Evolutionary conservation across 768 basidiomycete species (phyloP), one percentile per base, ranked within the genome.

Genomic region (Lactarius pseudohatsudake): DNA sequence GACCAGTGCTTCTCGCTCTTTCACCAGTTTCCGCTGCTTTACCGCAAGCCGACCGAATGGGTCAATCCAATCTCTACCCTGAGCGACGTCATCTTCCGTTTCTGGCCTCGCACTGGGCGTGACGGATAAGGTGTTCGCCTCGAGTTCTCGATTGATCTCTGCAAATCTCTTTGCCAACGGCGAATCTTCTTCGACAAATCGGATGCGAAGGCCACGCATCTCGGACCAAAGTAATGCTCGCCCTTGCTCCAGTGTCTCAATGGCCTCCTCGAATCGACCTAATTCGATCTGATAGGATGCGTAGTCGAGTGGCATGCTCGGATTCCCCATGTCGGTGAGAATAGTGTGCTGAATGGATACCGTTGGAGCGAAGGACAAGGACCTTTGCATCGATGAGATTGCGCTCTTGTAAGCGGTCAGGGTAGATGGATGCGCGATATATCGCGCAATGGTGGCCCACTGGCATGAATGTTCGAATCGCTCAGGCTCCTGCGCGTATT

Each of bases 1-100:
- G 22, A 66, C 18, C 22, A 66, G 40, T 4, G 20, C 15, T 6
- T 56, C 56, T n/a, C 50, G 64, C 43, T 66, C 59, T 50, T 41
- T 38, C 5, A 26, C 30, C 8, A 59, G 50, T 22, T 50, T 58
- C 26, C 34, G 36, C n/a, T 50, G 63, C 38, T 50, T 53, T 11
- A 34, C 47, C 63, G 53, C 45, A 9, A 64, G 45, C 26, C 57
- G 63, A 30, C 57, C 20, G 50, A 65, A 65, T 28, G 58, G 38
- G 15, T 60, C 59, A n/a, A 30, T 28, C 11, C 22, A 26, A 18
- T 64, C 64, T 26, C n/a, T 20, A 41, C 38, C 9, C 20, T 34
- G 32, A 8, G 16, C 32, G 1, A 3, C 45, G 26, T 11, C 32
- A 7, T 30, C 32, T 13, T 28, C 36, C 36, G 16, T 20, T 2